Base-by-base conservation (phyloP, 1,284 basidiomycete species). In the Rhodotorula sp. region DNA sequence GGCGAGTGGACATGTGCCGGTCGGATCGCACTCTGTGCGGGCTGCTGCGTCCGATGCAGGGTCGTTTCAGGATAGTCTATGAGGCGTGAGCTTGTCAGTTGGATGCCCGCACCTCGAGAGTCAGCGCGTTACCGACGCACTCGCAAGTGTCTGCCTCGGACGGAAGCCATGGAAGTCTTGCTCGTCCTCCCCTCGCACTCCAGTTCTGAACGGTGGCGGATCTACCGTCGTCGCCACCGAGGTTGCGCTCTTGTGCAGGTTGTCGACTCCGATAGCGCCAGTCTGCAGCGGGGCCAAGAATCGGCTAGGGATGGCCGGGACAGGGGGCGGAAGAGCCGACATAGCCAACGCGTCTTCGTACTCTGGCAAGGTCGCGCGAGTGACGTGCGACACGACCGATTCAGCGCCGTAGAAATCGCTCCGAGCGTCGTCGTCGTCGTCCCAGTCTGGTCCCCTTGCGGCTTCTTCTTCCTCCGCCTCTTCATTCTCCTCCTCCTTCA, bases 101-200 rank as follows among this genome's bases (percentile, higher is more conserved):
- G n/a, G n/a, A n/a, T n/a, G n/a, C n/a, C n/a, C n/a, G n/a, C n/a
- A n/a, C n/a, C n/a, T n/a, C n/a, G n/a, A n/a, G n/a, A n/a, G n/a
- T n/a, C n/a, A n/a, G n/a, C n/a, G n/a, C n/a, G n/a, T n/a, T n/a
- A n/a, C n/a, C n/a, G 33, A 44, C 56, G 56, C 17, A n/a, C 37
- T n/a, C 22, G 37, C 4, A 3, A 22, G 45, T 5, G 42, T 24
- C 10, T 24, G 62, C 2, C 69, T 62, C 18, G 69, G 69, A 3
- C 65, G 56, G 48, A 70, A 70, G 8, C 69, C 69, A 45, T 70
- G 69, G 17, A 70, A 67, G 6, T 63, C 69, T 5, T 60, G n/a
- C n/a, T 22, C 7, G 26, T 29, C 29, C 26, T 45, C 24, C 22
- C 29, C 29, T 20, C 18, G 29, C 37, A 7, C 20, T 14, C 20